Conservation (phyloP, 1,284 basidiomycete genomes). For the Cutaneotrichosporon daszewskae region DNA sequence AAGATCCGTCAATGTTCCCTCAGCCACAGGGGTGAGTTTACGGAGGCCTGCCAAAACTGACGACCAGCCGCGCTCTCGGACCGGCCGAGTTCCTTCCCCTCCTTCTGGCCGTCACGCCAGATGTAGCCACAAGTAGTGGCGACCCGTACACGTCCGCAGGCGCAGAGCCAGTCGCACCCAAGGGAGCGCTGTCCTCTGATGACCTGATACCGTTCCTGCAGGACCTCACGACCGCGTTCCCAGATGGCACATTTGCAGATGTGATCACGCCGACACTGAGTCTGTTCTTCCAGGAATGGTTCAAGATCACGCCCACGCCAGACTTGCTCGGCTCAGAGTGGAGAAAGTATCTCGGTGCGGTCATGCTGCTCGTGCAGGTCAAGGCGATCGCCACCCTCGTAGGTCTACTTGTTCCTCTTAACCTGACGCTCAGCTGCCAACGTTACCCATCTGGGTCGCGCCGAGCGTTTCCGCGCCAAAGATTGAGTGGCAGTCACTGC, state of each 20-base stretch:
- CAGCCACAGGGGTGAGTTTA: conserved; percentile 64
- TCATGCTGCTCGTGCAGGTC: conserved; percentile 72
- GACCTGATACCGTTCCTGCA: conserved; percentile 50
- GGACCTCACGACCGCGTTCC: conserved; percentile 50
- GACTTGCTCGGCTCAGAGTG: conserved; percentile 55
- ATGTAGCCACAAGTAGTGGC: conserved; percentile 45
- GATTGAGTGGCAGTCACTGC: conserved; percentile 58
- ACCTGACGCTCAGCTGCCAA: conserved; percentile 36
- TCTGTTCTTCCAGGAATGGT: conserved; percentile 48
- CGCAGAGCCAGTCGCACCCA: not conserved
- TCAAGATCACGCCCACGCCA: conserved; percentile 37
- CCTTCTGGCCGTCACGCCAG: conserved; percentile 62
- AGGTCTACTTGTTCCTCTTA: conserved; percentile 14
- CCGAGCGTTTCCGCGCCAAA: conserved; percentile 39
- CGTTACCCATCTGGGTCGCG: conserved; percentile 44
- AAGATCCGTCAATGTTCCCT: conserved; percentile 88
- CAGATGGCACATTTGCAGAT: conserved; percentile 45
- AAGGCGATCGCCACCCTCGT: conserved; percentile 75
- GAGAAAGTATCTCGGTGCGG: conserved; percentile 76
- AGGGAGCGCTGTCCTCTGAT: conserved; percentile 33
- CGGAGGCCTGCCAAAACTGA: not conserved
- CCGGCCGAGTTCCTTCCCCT: conserved; percentile 68
- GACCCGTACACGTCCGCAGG: conserved; percentile 52
- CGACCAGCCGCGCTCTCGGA: conserved; percentile 60
- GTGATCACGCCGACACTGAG: conserved; percentile 50